A percentile compares a stretch with the other conserved stretches of the same genome.
phyloP scores from a whole-genome alignment of 2,329 filamentous ascomycete genomes.

The Coniochaeta sp. region DNA sequence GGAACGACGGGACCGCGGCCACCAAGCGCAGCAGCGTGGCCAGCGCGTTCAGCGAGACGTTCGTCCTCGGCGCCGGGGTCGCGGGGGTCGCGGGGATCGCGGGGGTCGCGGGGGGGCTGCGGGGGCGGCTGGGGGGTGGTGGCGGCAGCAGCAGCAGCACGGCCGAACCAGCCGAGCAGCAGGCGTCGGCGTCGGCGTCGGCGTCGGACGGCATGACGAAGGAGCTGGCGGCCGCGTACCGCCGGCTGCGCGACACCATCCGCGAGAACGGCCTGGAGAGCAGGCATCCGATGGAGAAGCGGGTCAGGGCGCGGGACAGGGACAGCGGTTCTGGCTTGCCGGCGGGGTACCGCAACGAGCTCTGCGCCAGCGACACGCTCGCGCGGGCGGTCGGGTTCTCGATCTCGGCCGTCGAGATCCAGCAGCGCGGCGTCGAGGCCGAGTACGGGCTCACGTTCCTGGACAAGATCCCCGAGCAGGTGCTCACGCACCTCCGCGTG shows the following conservation, averaged over 20 bases:
- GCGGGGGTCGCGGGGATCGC: conserved; percentile 2
- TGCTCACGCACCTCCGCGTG: conserved; percentile 79
- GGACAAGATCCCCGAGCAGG: conserved; percentile 76
- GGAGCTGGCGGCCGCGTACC: conserved; percentile 55
- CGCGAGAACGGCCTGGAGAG: conserved; percentile 44
- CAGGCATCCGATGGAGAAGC: conserved; percentile 17
- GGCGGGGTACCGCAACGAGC: conserved; percentile 31
- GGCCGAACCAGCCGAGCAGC: no score
- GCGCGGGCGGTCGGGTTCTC: conserved; percentile 70
- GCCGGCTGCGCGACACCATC: conserved; percentile 52
- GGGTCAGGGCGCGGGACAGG: conserved; percentile 5
- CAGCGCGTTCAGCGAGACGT: conserved; percentile 33
- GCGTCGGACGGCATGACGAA: conserved; percentile 28
- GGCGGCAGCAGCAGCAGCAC: no score
- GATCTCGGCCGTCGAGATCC: conserved; percentile 83
- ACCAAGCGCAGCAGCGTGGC: conserved; percentile 21
- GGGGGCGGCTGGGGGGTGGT: no score
- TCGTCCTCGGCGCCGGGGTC: conserved; percentile 22
- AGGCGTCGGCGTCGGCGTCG: no score
- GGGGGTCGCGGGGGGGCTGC: no score
- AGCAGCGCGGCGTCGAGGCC: conserved; percentile 76
- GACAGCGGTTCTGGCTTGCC: conserved; percentile 20
- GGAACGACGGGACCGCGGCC: conserved; percentile 36
- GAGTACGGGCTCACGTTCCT: conserved; percentile 68
- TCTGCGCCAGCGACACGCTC: conserved; percentile 51